Percentiles rank a stretch among this genome's conserved stretches.
Evolutionary conservation across 192 early-diverging fungal genomes (phyloP).

Genomic region (Lobosporangium transversale): DNA sequence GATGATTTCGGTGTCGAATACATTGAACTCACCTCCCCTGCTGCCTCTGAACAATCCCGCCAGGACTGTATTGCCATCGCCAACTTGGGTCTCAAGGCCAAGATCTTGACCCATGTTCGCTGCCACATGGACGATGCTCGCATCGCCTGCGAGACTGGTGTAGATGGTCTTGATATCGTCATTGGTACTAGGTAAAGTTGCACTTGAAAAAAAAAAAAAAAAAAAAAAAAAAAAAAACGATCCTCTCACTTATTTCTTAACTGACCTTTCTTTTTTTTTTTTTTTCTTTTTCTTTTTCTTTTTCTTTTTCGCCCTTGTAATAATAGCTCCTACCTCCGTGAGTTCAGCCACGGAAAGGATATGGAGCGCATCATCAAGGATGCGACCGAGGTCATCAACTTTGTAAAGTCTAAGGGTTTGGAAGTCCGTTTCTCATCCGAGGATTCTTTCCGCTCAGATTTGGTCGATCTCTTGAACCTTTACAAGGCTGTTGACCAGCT

Average conservation of each 20-base stretch:
- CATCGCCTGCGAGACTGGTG: slow-evolving; percentile 96
- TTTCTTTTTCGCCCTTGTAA: not conserved
- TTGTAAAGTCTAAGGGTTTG: slow-evolving; percentile 94
- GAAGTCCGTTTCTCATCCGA: slow-evolving; percentile 98
- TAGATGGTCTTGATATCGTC: slow-evolving; percentile 97
- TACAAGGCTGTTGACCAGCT: slow-evolving; percentile 98
- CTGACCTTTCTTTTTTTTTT: not conserved
- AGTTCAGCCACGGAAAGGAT: slow-evolving; percentile 99
- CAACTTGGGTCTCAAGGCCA: slow-evolving; percentile 94
- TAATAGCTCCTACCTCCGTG: slow-evolving; percentile 82
- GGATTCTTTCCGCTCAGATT: slow-evolving; percentile 97
- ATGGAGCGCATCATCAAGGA: slow-evolving; percentile 97
- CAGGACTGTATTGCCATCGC: slow-evolving; percentile 91
- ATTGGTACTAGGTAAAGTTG: slow-evolving; percentile 85
- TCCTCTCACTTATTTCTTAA: no score
- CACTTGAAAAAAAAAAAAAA: not conserved
- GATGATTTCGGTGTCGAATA: slow-evolving; percentile 99
- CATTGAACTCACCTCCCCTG: slow-evolving; percentile 96
- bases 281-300: not conserved
- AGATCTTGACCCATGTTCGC: slow-evolving; percentile 95
- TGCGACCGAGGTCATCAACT: slow-evolving; percentile 96
- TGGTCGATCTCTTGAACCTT: slow-evolving; percentile 95
- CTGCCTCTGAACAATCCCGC: slow-evolving; percentile 96
- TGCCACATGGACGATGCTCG: slow-evolving; percentile 99
- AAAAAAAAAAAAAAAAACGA: not conserved